phyloP scores from a whole-genome alignment of 2,329 filamentous ascomycete genomes.

The Xylariaceae sp. region DNA sequence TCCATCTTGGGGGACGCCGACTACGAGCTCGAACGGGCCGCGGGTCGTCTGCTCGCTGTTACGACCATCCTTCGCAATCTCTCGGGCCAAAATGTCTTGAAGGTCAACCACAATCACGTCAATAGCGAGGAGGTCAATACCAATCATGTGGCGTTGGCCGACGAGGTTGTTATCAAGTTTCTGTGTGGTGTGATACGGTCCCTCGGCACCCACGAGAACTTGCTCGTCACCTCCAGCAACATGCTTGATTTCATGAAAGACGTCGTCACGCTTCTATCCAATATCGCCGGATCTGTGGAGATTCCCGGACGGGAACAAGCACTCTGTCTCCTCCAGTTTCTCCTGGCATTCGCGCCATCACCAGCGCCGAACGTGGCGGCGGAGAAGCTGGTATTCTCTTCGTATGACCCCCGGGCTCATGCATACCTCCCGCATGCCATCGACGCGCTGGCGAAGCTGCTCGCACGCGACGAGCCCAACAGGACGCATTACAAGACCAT shows the following conservation, averaged over 20 bases:
- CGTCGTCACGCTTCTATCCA: conserved; percentile 79
- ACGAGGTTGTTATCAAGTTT: conserved; percentile 72
- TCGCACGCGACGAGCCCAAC: conserved; percentile 91
- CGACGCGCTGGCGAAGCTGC: conserved; percentile 81
- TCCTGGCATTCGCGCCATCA: conserved; percentile 81
- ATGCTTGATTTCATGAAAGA: conserved; percentile 98
- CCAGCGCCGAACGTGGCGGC: conserved; percentile 56
- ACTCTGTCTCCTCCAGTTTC: conserved; percentile 75
- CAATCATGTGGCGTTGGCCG: no score
- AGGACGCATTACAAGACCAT: conserved; percentile 75
- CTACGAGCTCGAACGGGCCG: conserved; percentile 78
- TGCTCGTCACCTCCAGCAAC: conserved; percentile 74
- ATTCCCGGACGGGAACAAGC: conserved; percentile 83
- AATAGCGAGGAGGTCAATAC: no score
- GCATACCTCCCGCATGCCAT: conserved; percentile 84
- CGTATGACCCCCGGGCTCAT: conserved; percentile 74
- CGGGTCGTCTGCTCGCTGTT: conserved; percentile 81
- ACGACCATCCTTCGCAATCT: conserved; percentile 89
- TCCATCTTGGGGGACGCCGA: conserved; percentile 66
- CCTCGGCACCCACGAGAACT: conserved; percentile 80
- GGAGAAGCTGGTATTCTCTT: conserved; percentile 63
- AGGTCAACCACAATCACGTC: no score
- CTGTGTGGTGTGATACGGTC: conserved; percentile 77
- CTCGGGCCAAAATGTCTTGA: conserved; percentile 78
- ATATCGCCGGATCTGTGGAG: conserved; percentile 73